Evolutionary conservation across 805 yeast species (phyloP), one percentile per base, ranked within the genome.

Genomic region (Candida arabinofermentans): DNA sequence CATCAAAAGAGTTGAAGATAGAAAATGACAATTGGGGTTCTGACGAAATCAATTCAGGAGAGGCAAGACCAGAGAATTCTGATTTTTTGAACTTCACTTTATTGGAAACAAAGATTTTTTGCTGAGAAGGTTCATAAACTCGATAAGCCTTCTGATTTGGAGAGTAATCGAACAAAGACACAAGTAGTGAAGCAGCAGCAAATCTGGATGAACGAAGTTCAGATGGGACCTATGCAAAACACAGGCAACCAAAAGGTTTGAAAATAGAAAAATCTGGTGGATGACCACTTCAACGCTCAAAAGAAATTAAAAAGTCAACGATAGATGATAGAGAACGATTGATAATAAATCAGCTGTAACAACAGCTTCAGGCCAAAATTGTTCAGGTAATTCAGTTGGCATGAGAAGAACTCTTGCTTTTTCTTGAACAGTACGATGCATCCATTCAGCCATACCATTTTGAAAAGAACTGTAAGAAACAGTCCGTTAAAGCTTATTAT

Each of bases 91-190:
- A 38, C 14, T 35, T 34, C n/a, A 38, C 41, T 9, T 38, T 27
- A 13, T 34, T n/a, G 17, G 41, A 33, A 22, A 38, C 6, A 31
- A 31, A 31, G 24, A 38, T 32, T 12, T 17, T n/a, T 18, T 38
- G 24, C 9, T 17, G n/a, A n/a, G 24, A 27, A 13, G 36, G 36
- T 14, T 38, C 18, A 23, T 38, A 32, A 8, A 38, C 41, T 8
- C 30, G 35, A 31, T 32, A 36, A 16, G 39, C 30, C 27, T 36
- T 35, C 18, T 36, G 39, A 18, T 13, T 14, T 8, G 30, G 17
- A 22, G 22, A 14, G 30, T 36, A 36, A 8, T 30, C 39, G 18
- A 36, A 29, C 13, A 36, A 24, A 19, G 24, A 10, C n/a, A 16
- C 21, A 5, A 10, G 31, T n/a, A 24, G 22, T 12, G 31, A 9